These are phyloP conservation scores for Recurvomyces mirabilis DNA, from an alignment of 495 filamentous ascomycete species.

Conservation along the genomic window DNA sequence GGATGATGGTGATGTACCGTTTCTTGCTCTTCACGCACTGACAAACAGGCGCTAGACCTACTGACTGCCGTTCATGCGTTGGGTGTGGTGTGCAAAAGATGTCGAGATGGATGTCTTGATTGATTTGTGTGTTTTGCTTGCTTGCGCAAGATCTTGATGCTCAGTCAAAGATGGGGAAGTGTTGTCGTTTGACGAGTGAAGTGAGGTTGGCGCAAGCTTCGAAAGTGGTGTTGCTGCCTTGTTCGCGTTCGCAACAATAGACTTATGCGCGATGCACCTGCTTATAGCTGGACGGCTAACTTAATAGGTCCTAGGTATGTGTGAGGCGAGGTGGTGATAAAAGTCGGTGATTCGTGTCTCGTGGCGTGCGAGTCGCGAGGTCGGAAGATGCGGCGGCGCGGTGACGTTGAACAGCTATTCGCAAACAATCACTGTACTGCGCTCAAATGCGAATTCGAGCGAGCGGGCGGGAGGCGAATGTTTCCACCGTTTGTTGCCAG, in stretches of 20 bases:
- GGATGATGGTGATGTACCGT: slow-evolving; percentile 5
- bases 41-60: slow-evolving; percentile 5
- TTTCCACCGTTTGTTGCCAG: neutral
- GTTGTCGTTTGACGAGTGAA: neutral
- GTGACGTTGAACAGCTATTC: neutral
- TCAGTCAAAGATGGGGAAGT: neutral
- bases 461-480: neutral
- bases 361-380: neutral
- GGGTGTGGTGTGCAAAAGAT: neutral
- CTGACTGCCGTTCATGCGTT: slow-evolving; percentile 16
- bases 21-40: slow-evolving; percentile 12
- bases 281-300: slow-evolving; percentile 8
- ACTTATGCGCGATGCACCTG: neutral
- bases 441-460: too few species aligned
- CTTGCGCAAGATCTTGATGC: neutral
- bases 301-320: slow-evolving; percentile 10
- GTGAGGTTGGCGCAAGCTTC: neutral
- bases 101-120: neutral
- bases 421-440: too few species aligned
- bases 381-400: neutral
- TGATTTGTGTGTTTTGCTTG: neutral
- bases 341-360: neutral
- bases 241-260: neutral
- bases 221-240: too few species aligned
- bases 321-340: neutral